phyloP scores from a whole-genome alignment of 306 rosid genomes.

The Vicia faba region DNA sequence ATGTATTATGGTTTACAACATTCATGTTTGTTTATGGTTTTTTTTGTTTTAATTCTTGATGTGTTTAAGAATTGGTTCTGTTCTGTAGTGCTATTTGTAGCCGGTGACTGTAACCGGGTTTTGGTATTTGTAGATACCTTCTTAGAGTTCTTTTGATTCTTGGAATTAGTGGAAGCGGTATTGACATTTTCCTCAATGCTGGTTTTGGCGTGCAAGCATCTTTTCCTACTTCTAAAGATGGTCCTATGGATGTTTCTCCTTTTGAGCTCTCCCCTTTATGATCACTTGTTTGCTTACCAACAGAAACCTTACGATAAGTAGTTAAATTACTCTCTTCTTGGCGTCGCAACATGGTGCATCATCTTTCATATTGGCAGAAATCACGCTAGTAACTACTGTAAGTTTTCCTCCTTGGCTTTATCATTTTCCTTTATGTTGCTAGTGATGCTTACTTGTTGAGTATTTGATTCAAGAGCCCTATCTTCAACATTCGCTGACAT shows the following conservation, averaged over 20 bases:
- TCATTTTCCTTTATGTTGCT: conserved; percentile 40
- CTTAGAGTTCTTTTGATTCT: conserved; percentile 57
- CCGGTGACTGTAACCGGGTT: conserved; percentile 52
- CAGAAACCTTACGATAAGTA: too few species aligned
- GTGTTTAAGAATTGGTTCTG: too few species aligned
- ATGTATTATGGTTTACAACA: too few species aligned
- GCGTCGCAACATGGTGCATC: too few species aligned
- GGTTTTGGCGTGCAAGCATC: conserved; percentile 76
- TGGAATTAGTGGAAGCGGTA: conserved; percentile 48
- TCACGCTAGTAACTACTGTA: too few species aligned
- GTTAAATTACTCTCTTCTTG: too few species aligned
- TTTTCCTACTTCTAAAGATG: conserved; percentile 50
- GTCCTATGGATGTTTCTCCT: conserved; percentile 37
- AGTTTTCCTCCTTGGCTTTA: conserved; percentile 40
- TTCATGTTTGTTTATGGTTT: too few species aligned
- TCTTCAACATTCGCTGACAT: conserved; percentile 46
- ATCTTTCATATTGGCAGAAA: too few species aligned
- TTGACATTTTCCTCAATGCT: conserved; percentile 45
- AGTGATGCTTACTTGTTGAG: conserved; percentile 36
- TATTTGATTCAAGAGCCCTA: conserved; percentile 33
- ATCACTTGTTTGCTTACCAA: too few species aligned
- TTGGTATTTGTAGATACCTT: conserved; percentile 56
- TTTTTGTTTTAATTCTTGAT: too few species aligned
- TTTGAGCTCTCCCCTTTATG: too few species aligned
- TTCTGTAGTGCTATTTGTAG: conserved; percentile 49